Evolutionary conservation across 1,284 basidiomycete genomes (phyloP).

Genomic region (Coniferiporia sulphurascens): DNA sequence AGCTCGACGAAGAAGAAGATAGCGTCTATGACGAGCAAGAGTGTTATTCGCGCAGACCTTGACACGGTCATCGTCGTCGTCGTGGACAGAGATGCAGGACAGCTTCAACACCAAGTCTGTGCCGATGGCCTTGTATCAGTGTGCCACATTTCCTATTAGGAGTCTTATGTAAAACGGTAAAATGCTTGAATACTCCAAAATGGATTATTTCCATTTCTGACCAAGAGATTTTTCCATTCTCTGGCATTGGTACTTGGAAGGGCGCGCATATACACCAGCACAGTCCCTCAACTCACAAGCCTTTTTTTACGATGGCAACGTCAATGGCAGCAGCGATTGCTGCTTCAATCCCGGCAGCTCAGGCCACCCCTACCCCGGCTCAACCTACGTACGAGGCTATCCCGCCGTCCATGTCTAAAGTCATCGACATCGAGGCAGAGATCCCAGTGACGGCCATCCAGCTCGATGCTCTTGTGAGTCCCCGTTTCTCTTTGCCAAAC

Average conservation of each 20-base stretch:
- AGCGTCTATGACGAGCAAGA: constrained; percentile 81
- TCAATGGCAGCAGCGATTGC: constrained; percentile 87
- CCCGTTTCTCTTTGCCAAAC: not conserved
- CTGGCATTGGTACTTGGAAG: not conserved
- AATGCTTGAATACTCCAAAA: not conserved
- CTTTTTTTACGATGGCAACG: constrained; percentile 42
- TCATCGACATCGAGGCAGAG: constrained; percentile 86
- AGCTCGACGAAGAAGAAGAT: constrained; percentile 93
- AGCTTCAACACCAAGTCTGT: not conserved
- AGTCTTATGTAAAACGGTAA: not conserved
- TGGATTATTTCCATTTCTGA: not conserved
- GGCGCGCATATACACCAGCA: not conserved
- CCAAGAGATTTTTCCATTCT: not conserved
- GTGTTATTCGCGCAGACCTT: constrained; percentile 71
- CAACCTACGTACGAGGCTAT: constrained; percentile 74
- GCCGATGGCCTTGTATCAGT: too few relatives aligned
- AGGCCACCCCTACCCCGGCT: constrained; percentile 50
- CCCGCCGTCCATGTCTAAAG: constrained; percentile 84
- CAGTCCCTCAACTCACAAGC: not conserved
- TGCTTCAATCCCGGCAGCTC: constrained; percentile 71
- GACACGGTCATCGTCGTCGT: constrained; percentile 50
- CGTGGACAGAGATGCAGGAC: not conserved
- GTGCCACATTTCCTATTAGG: too few relatives aligned
- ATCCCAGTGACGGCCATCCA: constrained; percentile 76
- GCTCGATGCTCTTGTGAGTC: constrained; percentile 78